Base-by-base conservation (phyloP, 2,329 filamentous ascomycete genomes). In the Cytospora piceicola region DNA sequence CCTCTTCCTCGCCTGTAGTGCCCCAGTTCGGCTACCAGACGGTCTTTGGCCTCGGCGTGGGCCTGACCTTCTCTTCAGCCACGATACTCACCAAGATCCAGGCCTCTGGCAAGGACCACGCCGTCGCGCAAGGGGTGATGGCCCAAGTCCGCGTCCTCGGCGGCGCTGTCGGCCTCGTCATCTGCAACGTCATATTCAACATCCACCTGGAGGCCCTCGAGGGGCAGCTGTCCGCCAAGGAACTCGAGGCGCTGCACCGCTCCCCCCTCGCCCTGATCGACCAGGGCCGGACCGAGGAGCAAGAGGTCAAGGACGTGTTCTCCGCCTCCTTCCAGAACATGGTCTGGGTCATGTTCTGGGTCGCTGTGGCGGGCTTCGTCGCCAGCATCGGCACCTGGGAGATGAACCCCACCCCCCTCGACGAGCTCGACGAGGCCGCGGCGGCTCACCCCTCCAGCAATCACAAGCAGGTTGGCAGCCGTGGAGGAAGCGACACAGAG, bases 121-220 rank as follows among this genome's bases (percentile, higher is more conserved):
- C 86, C 0, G 83, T 85, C 2, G 85, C 84, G 0, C 85, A 88
- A 69, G 87, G 86, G 0, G 82, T 85, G 5, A 79, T 88, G 12
- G 84, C 86, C 1, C 86, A 89, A 73, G 81, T 83, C 1, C 81
- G 87, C 17, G 83, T 88, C 0, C 75, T 89, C 2, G 87, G 87
- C 1, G 86, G 87, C 3, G 83, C 83, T 46, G 78, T 88, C 32
- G 87, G 86, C 1, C 78, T 89, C 53, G 82, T 85, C 0, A 73
- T 83, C 29, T 86, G 86, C 69, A 87, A 83, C n/a, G 81, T 87
- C 17, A 78, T 89, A 14, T 83, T 87, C 73, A 85, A 86, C 71
- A 70, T 73, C 36, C 77, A 78, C 61, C 74, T 85, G 14, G 71
- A 74, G 15, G 69, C 69, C 30, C 69, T 73, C 34, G 36, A 63